A percentile compares a stretch with the other conserved stretches of the same genome.
phyloP scores from a whole-genome alignment of 2,329 filamentous ascomycete species.

The Aspergillaceae sp. region DNA sequence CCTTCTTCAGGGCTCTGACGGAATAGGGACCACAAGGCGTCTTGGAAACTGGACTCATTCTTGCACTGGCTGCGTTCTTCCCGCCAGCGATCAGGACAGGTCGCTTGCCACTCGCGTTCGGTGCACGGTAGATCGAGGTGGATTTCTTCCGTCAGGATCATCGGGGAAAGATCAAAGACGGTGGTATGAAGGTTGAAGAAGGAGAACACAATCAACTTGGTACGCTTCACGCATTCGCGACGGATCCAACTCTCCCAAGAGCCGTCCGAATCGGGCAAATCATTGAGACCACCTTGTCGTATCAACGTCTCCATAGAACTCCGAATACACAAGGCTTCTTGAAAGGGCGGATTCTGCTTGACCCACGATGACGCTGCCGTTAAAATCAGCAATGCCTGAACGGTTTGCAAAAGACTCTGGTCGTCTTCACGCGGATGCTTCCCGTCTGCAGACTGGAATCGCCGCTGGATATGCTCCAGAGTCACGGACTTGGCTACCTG shows the following conservation, averaged over 20 bases:
- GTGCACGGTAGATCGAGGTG: constrained; percentile 24
- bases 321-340: constrained; percentile 21
- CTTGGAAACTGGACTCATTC: constrained; percentile 21
- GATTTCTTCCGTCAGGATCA: constrained; percentile 25
- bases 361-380: constrained; percentile 25
- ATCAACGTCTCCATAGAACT: constrained; percentile 23
- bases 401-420: constrained; percentile 19
- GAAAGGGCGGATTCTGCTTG: constrained; percentile 21
- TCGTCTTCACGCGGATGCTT: constrained; percentile 10
- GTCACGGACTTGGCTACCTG: constrained; percentile 24
- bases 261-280: constrained; percentile 20
- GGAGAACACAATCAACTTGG: constrained; percentile 25
- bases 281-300: constrained; percentile 21
- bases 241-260: constrained; percentile 27
- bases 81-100: constrained; percentile 16
- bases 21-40: constrained; percentile 20
- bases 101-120: constrained; percentile 25
- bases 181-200: constrained; percentile 30
- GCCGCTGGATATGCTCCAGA: constrained; percentile 22
- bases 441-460: constrained; percentile 16
- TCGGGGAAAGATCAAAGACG: constrained; percentile 25
- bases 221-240: constrained; percentile 22
- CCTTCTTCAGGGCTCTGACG: constrained; percentile 3
- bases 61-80: constrained; percentile 14
- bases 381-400: constrained; percentile 22